phyloP scores from a whole-genome alignment of 2,329 filamentous ascomycete species.

The Gaeumannomyces sp. region DNA sequence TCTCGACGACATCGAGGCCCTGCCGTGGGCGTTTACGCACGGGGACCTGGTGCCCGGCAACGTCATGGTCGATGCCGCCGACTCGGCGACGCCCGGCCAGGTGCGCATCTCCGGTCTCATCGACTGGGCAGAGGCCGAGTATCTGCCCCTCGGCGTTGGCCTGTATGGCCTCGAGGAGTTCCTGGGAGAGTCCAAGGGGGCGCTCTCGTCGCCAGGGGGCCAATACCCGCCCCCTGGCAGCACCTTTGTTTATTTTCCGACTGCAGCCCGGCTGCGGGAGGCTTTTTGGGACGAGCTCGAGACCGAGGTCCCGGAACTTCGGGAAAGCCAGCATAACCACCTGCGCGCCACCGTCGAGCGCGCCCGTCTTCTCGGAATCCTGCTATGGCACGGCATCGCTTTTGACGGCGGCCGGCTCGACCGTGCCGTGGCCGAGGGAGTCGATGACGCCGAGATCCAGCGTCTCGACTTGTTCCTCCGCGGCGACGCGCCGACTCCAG shows the following conservation, averaged over 20 bases:
- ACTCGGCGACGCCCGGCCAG: not conserved
- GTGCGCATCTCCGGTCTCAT: conserved; percentile 43
- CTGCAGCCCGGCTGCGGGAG: conserved; percentile 34
- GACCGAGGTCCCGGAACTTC: conserved; percentile 28
- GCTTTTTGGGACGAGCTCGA: conserved; percentile 44
- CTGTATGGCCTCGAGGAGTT: conserved; percentile 57
- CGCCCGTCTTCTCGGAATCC: conserved; percentile 45
- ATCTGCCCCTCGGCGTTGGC: conserved; percentile 51
- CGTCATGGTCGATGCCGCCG: conserved; percentile 37
- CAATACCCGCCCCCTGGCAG: conserved; percentile 15
- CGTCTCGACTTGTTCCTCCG: conserved; percentile 34
- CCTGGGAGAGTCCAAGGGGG: conserved; percentile 35
- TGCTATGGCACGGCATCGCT: conserved; percentile 59
- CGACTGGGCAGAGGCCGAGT: conserved; percentile 61
- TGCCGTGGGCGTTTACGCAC: conserved; percentile 53
- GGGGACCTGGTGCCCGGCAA: conserved; percentile 55
- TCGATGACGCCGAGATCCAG: conserved; percentile 47
- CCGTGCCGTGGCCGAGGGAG: conserved; percentile 45
- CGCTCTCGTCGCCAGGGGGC: not conserved
- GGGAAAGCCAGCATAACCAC: conserved; percentile 13
- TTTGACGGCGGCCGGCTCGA: conserved; percentile 56
- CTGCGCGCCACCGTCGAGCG: conserved; percentile 30
- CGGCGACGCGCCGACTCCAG: not conserved
- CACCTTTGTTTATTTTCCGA: conserved; percentile 38
- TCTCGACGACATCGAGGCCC: conserved; percentile 29